Percentiles rank a stretch among this genome's conserved stretches.
Conservation (phyloP, 2,329 filamentous ascomycete species). For the Fusarium circinatum region DNA sequence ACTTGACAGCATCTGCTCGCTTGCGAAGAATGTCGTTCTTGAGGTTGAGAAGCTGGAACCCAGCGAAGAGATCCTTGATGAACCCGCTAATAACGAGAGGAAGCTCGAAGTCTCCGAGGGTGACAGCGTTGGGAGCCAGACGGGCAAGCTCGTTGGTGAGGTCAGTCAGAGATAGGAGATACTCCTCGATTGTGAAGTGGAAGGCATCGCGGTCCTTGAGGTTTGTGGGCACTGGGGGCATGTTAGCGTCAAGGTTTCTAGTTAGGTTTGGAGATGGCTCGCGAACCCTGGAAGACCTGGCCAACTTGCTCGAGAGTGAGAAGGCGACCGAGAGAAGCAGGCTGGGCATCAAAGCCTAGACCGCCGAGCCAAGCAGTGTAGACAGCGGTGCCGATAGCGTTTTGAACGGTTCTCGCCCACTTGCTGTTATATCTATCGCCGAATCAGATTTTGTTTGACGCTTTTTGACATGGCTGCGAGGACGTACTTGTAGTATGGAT, state of each 20-base stretch:
- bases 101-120: slow-evolving; percentile 85
- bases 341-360: slow-evolving; percentile 63
- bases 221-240: slow-evolving; percentile 80
- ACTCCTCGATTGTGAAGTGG: slow-evolving; percentile 97
- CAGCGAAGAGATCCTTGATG: slow-evolving; percentile 93
- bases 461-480: neutral
- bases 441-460: slow-evolving; percentile 17
- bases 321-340: slow-evolving; percentile 70
- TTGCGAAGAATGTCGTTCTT: slow-evolving; percentile 94
- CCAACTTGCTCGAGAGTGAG: slow-evolving; percentile 91
- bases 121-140: slow-evolving; percentile 90
- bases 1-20: slow-evolving; percentile 93
- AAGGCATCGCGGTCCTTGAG: slow-evolving; percentile 90
- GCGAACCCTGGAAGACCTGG: slow-evolving; percentile 75
- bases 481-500: slow-evolving; percentile 93
- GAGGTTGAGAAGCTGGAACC: slow-evolving; percentile 96
- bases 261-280: neutral
- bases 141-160: slow-evolving; percentile 91
- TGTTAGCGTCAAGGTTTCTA: neutral
- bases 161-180: slow-evolving; percentile 86
- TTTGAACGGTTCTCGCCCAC: slow-evolving; percentile 88
- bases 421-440: slow-evolving; percentile 75
- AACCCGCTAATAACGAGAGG: slow-evolving; percentile 91
- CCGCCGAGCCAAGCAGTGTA: slow-evolving; percentile 83
- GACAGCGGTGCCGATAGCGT: slow-evolving; percentile 70